Conservation (phyloP, 306 rosid species). For the Vicia villosa region DNA sequence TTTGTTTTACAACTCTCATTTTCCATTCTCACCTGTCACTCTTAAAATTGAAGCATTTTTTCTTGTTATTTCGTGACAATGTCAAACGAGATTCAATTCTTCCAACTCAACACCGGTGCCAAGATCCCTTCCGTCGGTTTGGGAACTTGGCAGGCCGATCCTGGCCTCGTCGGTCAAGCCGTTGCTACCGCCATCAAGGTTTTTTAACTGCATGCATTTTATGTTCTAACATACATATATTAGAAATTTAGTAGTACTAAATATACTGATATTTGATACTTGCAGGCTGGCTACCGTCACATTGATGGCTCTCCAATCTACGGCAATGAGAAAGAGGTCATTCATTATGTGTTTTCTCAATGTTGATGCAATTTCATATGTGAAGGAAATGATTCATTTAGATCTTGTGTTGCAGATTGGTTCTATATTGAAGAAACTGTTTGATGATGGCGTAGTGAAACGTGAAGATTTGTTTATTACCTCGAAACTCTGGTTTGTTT, state of each 20-base stretch:
- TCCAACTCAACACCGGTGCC: constrained; percentile 75
- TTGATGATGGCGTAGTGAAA: constrained; percentile 72
- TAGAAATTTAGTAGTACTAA: too few relatives aligned
- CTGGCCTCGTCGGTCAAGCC: constrained; percentile 71
- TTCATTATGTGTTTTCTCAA: not conserved
- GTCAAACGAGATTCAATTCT: constrained; percentile 46
- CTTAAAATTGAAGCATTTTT: not conserved
- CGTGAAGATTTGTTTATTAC: constrained; percentile 92
- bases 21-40: not conserved
- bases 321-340: constrained; percentile 69
- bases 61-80: not conserved
- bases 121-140: constrained; percentile 75
- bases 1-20: too few relatives aligned
- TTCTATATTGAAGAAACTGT: constrained; percentile 60
- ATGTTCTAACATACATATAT: too few relatives aligned
- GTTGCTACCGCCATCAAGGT: constrained; percentile 71
- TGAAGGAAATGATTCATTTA: not conserved
- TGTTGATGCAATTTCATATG: not conserved
- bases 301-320: constrained; percentile 82
- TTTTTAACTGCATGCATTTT: too few relatives aligned
- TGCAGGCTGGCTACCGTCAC: constrained; percentile 81
- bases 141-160: constrained; percentile 84
- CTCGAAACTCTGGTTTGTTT: constrained; percentile 81
- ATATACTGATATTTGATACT: too few relatives aligned
- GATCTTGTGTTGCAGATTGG: constrained; percentile 58